phyloP scores from a whole-genome alignment of 345 rosid species.

The Carallia pectinifolia region DNA sequence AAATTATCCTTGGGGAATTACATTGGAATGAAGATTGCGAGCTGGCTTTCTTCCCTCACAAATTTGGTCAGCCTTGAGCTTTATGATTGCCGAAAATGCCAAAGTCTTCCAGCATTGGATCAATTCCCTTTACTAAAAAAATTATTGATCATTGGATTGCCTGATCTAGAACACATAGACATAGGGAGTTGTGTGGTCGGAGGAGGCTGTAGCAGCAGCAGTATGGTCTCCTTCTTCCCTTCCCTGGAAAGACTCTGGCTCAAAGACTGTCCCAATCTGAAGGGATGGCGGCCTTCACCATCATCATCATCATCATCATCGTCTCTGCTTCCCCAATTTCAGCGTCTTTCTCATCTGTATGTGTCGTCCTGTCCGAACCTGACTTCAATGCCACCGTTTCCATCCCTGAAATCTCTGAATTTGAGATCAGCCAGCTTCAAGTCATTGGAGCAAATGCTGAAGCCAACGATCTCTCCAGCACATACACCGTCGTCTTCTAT shows the following conservation, averaged over 20 bases:
- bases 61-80: not conserved
- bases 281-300: constrained; percentile 9
- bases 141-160: not conserved
- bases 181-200: not conserved
- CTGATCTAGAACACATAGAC: constrained; percentile 17
- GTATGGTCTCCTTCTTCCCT: constrained; percentile 2
- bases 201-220: no score
- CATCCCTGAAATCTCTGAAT: not conserved
- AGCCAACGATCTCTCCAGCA: no score
- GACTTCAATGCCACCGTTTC: constrained; percentile 11
- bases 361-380: constrained; percentile 5
- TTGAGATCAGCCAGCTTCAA: no score
- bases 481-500: no score
- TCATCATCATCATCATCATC: not conserved
- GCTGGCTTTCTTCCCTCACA: constrained; percentile 8
- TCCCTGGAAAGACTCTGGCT: constrained; percentile 6
- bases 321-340: not conserved
- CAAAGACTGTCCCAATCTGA: constrained; percentile 5
- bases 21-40: constrained; percentile 10
- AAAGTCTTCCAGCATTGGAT: constrained; percentile 3
- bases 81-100: constrained; percentile 3
- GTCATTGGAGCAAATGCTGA: no score
- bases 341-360: not conserved
- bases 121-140: constrained; percentile 11
- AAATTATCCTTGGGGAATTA: constrained; percentile 11